A percentile compares a stretch with the other conserved stretches of the same genome.
Evolutionary conservation across 208 protist genomes (phyloP).

Genomic region (Trypanosoma lewisi): DNA sequence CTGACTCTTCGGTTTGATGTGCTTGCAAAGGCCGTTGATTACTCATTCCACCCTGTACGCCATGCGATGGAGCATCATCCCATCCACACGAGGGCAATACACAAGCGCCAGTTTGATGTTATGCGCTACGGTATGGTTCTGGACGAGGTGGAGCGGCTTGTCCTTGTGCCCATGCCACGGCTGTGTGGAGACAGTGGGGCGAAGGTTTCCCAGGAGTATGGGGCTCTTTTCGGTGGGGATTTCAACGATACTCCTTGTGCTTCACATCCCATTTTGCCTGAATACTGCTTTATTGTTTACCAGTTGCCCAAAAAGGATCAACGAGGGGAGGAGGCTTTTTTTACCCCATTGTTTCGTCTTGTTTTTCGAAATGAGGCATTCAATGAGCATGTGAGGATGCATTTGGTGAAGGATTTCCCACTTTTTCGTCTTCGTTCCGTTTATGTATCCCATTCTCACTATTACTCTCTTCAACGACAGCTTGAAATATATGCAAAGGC

Average conservation of each 20-base stretch:
- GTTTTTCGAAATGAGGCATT: conserved; percentile 83
- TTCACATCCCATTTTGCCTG: conserved; percentile 59
- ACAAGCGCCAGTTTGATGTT: conserved; percentile 79
- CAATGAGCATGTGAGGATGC: conserved; percentile 29
- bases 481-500: conserved; percentile 20
- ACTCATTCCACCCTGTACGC: conserved; percentile 61
- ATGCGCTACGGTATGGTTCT: conserved; percentile 82
- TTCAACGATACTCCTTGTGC: conserved; percentile 34
- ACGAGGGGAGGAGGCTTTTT: not conserved
- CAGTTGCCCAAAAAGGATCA: conserved; percentile 33
- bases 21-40: conserved; percentile 46
- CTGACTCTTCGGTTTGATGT: conserved; percentile 71
- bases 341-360: conserved; percentile 65
- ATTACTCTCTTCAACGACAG: conserved; percentile 32
- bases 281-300: conserved; percentile 83
- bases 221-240: conserved; percentile 45
- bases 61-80: conserved; percentile 51
- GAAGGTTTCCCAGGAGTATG: conserved; percentile 56
- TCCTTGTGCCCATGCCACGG: conserved; percentile 55
- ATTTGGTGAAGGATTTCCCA: conserved; percentile 41
- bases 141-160: conserved; percentile 56
- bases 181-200: conserved; percentile 47
- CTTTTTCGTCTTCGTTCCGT: conserved; percentile 74
- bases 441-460: conserved; percentile 55
- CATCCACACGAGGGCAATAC: conserved; percentile 50